A percentile compares a stretch with the other conserved stretches of the same genome.
phyloP scores from a whole-genome alignment of 345 rosid genomes.

The Alliaria petiolata region DNA sequence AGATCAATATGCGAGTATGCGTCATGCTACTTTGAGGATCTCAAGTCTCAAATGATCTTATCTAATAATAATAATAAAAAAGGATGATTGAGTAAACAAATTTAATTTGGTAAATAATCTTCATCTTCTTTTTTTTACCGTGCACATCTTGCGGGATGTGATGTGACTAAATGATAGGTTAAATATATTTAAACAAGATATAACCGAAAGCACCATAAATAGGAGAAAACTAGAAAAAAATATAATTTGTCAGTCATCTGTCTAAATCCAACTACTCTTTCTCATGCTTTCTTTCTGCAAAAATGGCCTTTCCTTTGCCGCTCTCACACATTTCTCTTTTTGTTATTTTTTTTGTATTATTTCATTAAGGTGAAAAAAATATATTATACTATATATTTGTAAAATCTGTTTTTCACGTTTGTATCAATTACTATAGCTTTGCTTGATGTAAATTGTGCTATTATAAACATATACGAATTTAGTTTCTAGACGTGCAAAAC shows the following conservation, averaged over 20 bases:
- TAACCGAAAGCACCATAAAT: conserved; percentile 1
- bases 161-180: conserved; percentile 20
- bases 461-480: neutral
- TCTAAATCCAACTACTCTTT: conserved; percentile 29
- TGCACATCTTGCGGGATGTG: neutral
- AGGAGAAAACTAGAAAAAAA: conserved; percentile 5
- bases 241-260: conserved; percentile 25
- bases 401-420: neutral
- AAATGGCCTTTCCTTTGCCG: conserved; percentile 7
- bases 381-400: neutral
- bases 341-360: neutral
- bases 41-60: neutral
- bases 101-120: neutral
- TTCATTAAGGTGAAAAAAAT: neutral
- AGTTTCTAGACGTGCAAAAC: neutral
- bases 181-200: conserved; percentile 1
- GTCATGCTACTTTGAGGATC: neutral
- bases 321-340: conserved; percentile 25
- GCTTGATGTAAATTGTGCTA: neutral
- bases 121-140: neutral
- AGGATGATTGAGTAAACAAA: neutral
- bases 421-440: neutral
- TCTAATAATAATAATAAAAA: neutral
- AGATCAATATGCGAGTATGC: neutral
- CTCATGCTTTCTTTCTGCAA: conserved; percentile 25